These are phyloP conservation scores for Cucurbita moschata DNA, from an alignment of 306 rosid species.

Conservation along the genomic window DNA sequence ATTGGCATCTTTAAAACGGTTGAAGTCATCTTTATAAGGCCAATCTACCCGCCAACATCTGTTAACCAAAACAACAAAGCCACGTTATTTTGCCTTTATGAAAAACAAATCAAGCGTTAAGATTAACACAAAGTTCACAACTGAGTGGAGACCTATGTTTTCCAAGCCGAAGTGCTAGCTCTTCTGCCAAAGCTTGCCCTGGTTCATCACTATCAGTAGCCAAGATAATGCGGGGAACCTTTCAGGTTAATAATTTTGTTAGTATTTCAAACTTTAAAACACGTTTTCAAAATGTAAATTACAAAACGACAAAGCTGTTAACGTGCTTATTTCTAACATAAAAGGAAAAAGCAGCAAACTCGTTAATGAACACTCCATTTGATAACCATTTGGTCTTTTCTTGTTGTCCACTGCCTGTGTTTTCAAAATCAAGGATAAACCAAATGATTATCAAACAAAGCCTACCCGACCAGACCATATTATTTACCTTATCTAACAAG, in stretches of 20 bases:
- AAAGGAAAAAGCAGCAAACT: neutral
- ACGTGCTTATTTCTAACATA: neutral
- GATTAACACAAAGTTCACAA: neutral
- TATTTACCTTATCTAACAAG: conserved; percentile 55
- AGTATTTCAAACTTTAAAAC: neutral
- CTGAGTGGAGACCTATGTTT: conserved; percentile 18
- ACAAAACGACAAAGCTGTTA: neutral
- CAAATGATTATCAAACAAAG: too few relatives aligned
- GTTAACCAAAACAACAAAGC: neutral
- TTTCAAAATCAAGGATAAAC: too few relatives aligned
- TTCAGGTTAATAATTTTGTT: neutral
- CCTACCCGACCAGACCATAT: neutral
- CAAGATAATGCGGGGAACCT: conserved; percentile 35
- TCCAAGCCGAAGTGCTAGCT: conserved; percentile 38
- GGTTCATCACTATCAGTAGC: conserved; percentile 36
- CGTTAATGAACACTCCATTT: neutral
- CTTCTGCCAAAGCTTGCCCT: conserved; percentile 38
- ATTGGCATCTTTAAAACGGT: conserved; percentile 37
- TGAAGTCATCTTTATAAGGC: conserved; percentile 28
- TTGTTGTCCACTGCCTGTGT: too few relatives aligned
- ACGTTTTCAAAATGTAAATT: neutral
- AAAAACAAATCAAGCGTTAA: neutral
- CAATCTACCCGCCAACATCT: conserved; percentile 41
- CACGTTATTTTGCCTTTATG: neutral
- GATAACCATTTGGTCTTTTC: too few relatives aligned